Conservation (phyloP, 73 alveolate genomes). For the Paramecium primaurelia region DNA sequence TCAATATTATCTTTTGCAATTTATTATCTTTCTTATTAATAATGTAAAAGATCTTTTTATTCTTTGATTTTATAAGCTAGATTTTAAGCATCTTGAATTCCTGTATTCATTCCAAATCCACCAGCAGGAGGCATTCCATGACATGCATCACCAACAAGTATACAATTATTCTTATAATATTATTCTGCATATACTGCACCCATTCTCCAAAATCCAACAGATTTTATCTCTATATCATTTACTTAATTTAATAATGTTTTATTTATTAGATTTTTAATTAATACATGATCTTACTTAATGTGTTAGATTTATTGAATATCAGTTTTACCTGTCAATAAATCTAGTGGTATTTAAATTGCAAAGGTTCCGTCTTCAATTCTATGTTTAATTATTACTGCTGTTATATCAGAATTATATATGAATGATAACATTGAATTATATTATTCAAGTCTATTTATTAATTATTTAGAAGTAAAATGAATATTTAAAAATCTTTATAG, state of each 20-base stretch:
- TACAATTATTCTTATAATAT: background rate
- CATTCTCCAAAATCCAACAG: conserved; percentile 69
- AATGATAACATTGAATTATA: conserved; percentile 72
- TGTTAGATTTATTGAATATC: conserved; percentile 30
- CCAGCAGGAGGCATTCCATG: conserved; percentile 81
- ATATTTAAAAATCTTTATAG: conserved; percentile 68
- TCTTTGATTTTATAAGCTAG: conserved; percentile 60
- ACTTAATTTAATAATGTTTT: background rate
- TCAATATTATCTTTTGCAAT: background rate
- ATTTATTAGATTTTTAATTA: conserved; percentile 43
- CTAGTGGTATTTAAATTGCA: conserved; percentile 69
- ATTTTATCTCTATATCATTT: conserved; percentile 47
- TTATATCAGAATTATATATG: conserved; percentile 65
- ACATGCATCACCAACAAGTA: conserved; percentile 73
- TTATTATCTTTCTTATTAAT: background rate
- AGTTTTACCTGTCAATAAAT: conserved; percentile 64
- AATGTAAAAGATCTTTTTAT: background rate
- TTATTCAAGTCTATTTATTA: conserved; percentile 40
- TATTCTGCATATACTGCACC: conserved; percentile 62
- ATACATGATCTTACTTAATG: background rate
- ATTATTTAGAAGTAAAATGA: conserved; percentile 60
- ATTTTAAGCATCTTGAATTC: conserved; percentile 69
- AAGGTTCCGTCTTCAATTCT: conserved; percentile 66
- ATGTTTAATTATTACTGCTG: conserved; percentile 74
- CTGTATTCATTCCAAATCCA: conserved; percentile 80